These are phyloP conservation scores for Inga oerstediana DNA, from an alignment of 306 rosid species.

Conservation along the genomic window DNA sequence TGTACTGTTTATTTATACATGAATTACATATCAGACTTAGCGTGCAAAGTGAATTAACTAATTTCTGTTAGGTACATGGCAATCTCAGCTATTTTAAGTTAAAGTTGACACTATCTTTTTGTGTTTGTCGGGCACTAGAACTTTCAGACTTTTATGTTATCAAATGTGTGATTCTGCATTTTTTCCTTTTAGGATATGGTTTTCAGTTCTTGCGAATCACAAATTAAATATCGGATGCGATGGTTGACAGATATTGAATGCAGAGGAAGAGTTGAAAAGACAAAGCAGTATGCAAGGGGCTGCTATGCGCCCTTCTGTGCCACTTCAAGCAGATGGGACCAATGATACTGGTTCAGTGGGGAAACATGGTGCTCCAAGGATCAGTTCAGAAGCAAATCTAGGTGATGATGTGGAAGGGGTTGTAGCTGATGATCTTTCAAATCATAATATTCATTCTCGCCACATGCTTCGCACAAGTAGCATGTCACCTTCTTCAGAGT, in stretches of 20 bases:
- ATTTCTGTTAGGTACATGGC: neutral
- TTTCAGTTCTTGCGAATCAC: constrained; percentile 8
- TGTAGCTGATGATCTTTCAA: constrained; percentile 70
- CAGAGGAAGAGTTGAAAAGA: constrained; percentile 91
- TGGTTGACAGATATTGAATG: constrained; percentile 73
- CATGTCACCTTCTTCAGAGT: constrained; percentile 89
- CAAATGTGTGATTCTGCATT: neutral
- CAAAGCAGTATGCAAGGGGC: constrained; percentile 60
- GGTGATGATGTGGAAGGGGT: constrained; percentile 71
- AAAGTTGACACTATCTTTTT: neutral
- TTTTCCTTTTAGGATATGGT: neutral
- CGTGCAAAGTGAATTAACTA: neutral
- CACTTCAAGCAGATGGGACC: constrained; percentile 65
- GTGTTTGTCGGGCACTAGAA: neutral
- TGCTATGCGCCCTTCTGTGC: constrained; percentile 51
- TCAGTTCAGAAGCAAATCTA: constrained; percentile 61
- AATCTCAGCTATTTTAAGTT: neutral
- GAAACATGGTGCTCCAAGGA: constrained; percentile 55
- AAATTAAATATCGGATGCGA: constrained; percentile 18
- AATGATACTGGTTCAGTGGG: constrained; percentile 69
- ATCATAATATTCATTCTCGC: constrained; percentile 58
- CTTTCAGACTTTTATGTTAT: neutral
- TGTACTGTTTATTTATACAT: too few species aligned
- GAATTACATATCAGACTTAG: neutral
- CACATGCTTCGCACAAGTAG: constrained; percentile 65